Conservation (phyloP, 139 green algal species). For the Chlamydomonas sphaeroides region DNA sequence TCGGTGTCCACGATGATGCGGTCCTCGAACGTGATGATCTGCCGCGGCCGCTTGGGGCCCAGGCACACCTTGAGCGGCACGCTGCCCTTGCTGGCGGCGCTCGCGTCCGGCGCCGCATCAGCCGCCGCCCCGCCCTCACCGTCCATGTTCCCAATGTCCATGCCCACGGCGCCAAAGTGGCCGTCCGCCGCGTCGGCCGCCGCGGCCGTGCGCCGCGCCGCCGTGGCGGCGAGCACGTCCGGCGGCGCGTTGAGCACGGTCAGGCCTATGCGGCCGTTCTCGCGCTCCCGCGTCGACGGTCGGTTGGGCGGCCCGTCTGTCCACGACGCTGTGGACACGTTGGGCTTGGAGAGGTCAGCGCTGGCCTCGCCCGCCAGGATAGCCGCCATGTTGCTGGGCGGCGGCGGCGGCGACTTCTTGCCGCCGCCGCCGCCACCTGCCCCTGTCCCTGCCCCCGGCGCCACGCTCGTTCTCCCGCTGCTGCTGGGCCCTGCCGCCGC, state of each 20-base stretch:
- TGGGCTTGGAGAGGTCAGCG: slow-evolving; percentile 16
- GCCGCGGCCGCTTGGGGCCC: slow-evolving; percentile 63
- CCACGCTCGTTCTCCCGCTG: too few relatives aligned
- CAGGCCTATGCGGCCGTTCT: slow-evolving; percentile 64
- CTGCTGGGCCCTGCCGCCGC: not conserved
- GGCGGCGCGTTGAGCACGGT: slow-evolving; percentile 64
- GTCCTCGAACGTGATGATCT: slow-evolving; percentile 75
- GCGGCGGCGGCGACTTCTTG: not conserved
- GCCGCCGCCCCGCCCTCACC: not conserved
- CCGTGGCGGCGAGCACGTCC: slow-evolving; percentile 18
- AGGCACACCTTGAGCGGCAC: slow-evolving; percentile 54
- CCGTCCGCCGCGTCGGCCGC: not conserved
- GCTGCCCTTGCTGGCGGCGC: not conserved
- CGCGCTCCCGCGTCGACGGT: slow-evolving; percentile 57
- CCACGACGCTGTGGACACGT: not conserved
- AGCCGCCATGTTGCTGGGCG: slow-evolving; percentile 9
- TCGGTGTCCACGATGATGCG: slow-evolving; percentile 52
- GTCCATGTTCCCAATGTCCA: not conserved
- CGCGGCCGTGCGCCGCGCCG: slow-evolving; percentile 12
- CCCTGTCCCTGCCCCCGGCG: too few relatives aligned
- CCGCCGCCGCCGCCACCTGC: not conserved
- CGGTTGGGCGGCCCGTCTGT: slow-evolving; percentile 39
- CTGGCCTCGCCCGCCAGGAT: slow-evolving; percentile 11
- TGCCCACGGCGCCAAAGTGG: not conserved
- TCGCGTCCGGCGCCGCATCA: too few relatives aligned